Conservation (phyloP, 345 rosid species). For the Populus deltoides region DNA sequence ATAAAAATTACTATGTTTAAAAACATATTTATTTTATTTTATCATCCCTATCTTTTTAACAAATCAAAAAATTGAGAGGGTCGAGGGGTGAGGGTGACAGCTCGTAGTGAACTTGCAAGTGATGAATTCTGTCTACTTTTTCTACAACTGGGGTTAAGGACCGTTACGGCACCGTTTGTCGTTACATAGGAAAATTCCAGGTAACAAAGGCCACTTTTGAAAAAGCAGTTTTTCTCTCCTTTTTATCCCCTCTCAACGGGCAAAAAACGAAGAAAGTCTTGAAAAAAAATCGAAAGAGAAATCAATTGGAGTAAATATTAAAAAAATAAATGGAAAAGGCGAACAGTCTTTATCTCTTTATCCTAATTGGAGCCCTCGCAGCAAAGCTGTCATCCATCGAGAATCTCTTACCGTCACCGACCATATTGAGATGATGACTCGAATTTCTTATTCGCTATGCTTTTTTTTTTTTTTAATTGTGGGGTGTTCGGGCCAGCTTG, state of each 20-base stretch:
- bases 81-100: background rate
- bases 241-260: background rate
- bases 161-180: background rate
- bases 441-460: background rate
- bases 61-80: background rate
- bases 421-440: background rate
- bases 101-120: background rate
- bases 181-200: background rate
- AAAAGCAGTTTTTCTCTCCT: background rate
- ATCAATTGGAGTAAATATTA: background rate
- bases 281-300: background rate
- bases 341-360: background rate
- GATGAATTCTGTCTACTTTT: no score
- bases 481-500: no score
- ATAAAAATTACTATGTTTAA: no score
- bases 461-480: no score
- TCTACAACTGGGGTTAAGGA: background rate
- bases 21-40: no score
- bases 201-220: background rate
- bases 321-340: background rate
- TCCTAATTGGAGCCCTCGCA: background rate
- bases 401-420: background rate
- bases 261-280: background rate
- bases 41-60: background rate
- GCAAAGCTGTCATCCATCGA: background rate